Base-by-base conservation (phyloP, 1,284 basidiomycete genomes). In the Microbotryum scabiosae region DNA sequence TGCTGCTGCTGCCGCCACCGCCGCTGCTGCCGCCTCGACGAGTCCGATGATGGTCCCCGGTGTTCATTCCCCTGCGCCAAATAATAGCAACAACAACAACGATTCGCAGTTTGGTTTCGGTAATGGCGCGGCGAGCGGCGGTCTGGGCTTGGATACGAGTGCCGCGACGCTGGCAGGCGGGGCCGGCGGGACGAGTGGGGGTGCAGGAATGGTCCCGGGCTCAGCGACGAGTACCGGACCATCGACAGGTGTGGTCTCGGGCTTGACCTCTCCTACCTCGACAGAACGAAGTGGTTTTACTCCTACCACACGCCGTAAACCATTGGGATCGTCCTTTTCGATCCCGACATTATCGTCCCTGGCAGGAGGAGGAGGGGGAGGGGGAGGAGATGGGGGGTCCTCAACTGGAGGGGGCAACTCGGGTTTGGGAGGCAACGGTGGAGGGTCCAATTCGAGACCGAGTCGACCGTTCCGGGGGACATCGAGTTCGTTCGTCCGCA, bases 301-400 rank as follows among this genome's bases (percentile, higher is more conserved):
- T 41, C 66, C 66, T 1, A 4, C 32, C 4, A 44, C 54, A 53
- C 60, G 62, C 30, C 61, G 66, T 12, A 51, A 50, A 44, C 61
- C 64, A 25, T 54, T 68, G 20, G 56, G 60, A 14, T 48, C 48
- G 18, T 63, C 66, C 12, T 68, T 68, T 59, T 68, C 66, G 26
- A 63, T 64, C 44, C 59, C 58, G 25, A 59, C 56, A 41, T 20
- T 58, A 28, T 47, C 32, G 14, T 30, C 26, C 21, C 50, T 49
- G 12, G 45, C 45, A n/a, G 45, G 49, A 4, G 54, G 28, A 10
- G 55, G 51, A 7, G 28, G 30, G 20, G 21, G 32, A 21, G 46
- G 26, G 12, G 36, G 43, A 23, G 28, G 18, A 23, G 28, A 49
- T n/a, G 47, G 20, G 21, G 28, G 32, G 9, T 5, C 25, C 2